These are phyloP conservation scores for Magnaporthiopsis rhizophila DNA, from an alignment of 2,329 filamentous ascomycete genomes.

Conservation along the genomic window DNA sequence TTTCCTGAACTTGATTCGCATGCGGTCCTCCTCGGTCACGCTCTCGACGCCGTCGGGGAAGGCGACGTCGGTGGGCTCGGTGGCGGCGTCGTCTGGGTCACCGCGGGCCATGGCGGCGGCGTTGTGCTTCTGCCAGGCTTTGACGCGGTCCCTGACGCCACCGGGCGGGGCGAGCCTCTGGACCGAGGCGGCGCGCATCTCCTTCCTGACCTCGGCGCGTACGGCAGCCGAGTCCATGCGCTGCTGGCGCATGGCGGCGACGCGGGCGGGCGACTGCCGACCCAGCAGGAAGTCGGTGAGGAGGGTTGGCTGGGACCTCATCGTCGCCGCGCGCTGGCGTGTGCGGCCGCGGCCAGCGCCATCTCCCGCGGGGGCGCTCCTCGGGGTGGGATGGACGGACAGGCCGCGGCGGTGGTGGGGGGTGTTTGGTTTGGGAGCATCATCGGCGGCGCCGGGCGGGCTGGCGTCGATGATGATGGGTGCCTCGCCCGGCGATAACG, in stretches of 20 bases:
- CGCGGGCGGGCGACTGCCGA: slow-evolving; percentile 46
- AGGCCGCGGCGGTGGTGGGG: slow-evolving; percentile 6
- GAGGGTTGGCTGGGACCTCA: slow-evolving; percentile 39
- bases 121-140: slow-evolving; percentile 75
- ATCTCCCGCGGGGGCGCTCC: slow-evolving; percentile 30
- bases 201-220: slow-evolving; percentile 44
- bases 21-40: slow-evolving; percentile 52
- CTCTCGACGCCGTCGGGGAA: slow-evolving; percentile 52
- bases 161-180: slow-evolving; percentile 53
- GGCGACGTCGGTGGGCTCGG: slow-evolving; percentile 53
- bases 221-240: slow-evolving; percentile 46
- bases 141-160: slow-evolving; percentile 70
- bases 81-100: slow-evolving; percentile 43
- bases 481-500: slow-evolving; percentile 7
- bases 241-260: slow-evolving; percentile 44
- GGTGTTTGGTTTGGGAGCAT: slow-evolving; percentile 1
- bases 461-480: slow-evolving; percentile 4
- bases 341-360: slow-evolving; percentile 17
- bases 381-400: slow-evolving; percentile 26
- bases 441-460: slow-evolving; percentile 2
- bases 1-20: slow-evolving; percentile 43
- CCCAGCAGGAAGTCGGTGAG: slow-evolving; percentile 51
- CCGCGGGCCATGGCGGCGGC: slow-evolving; percentile 52
- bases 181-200: slow-evolving; percentile 52
- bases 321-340: slow-evolving; percentile 26